Evolutionary conservation across 305 asterid species (phyloP).

Genomic region (Solanum hybrid): DNA sequence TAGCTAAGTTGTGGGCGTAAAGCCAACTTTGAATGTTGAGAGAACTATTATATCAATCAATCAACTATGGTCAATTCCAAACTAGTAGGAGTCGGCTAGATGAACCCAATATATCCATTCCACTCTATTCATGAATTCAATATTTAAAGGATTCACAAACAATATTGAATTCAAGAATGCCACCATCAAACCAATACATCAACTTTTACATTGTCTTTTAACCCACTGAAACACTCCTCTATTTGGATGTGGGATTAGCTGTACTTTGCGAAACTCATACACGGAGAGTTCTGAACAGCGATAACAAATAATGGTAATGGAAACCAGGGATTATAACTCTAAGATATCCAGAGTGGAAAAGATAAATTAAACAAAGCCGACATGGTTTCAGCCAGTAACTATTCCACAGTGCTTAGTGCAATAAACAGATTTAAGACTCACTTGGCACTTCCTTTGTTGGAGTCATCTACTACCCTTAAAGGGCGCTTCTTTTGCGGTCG

Average conservation of each 20-base stretch:
- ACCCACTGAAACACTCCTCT: background rate
- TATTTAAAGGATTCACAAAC: background rate
- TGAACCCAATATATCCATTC: background rate
- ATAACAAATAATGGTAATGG: background rate
- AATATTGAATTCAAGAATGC: background rate
- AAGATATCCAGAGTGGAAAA: background rate
- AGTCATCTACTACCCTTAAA: conserved; percentile 63
- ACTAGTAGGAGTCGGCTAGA: background rate
- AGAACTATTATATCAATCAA: background rate
- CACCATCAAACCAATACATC: background rate
- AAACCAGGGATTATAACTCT: background rate
- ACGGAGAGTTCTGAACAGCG: background rate
- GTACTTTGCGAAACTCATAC: background rate
- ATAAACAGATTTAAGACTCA: conserved; percentile 24
- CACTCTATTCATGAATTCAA: background rate
- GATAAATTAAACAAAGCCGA: background rate
- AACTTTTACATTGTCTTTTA: background rate
- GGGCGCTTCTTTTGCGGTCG: conserved; percentile 68
- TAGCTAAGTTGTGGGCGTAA: background rate
- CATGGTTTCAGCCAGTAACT: background rate
- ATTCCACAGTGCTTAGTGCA: background rate
- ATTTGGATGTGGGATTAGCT: background rate
- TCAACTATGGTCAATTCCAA: background rate
- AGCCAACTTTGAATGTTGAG: background rate
- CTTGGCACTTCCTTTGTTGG: conserved; percentile 56